Evolutionary conservation across 2,329 filamentous ascomycete genomes (phyloP).

Genomic region (Beauveria varroae): DNA sequence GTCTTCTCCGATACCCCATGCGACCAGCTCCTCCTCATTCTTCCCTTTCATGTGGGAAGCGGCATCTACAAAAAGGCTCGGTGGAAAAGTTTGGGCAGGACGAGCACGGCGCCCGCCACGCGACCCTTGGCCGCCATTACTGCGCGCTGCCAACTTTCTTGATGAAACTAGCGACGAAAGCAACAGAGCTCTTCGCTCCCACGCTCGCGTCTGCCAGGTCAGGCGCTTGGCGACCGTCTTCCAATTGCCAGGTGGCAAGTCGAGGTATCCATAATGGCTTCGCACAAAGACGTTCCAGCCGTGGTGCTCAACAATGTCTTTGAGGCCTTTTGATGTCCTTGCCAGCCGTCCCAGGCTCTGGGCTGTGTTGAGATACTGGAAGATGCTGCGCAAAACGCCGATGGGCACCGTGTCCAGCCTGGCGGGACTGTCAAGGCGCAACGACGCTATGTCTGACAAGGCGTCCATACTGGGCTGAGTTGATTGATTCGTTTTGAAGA

Average conservation of each 20-base stretch:
- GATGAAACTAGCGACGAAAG: slow-evolving; percentile 13
- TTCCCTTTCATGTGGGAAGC: background rate
- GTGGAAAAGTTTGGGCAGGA: slow-evolving; percentile 11
- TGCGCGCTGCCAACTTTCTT: background rate
- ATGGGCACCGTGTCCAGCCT: slow-evolving; percentile 29
- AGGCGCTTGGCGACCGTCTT: slow-evolving; percentile 29
- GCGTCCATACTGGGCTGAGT: background rate
- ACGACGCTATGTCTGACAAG: background rate
- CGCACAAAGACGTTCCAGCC: slow-evolving; percentile 38
- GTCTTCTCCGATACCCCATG: slow-evolving; percentile 39
- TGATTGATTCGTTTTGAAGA: background rate
- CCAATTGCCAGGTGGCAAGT: slow-evolving; percentile 24
- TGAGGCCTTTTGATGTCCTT: slow-evolving; percentile 27
- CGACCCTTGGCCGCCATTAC: background rate
- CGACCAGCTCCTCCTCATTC: slow-evolving; percentile 28
- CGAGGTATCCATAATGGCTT: slow-evolving; percentile 29
- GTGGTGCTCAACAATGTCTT: slow-evolving; percentile 24
- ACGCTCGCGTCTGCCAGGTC: slow-evolving; percentile 36
- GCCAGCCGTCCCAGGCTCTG: slow-evolving; percentile 30
- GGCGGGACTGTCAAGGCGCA: background rate
- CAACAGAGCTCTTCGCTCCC: slow-evolving; percentile 33
- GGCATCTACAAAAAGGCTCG: slow-evolving; percentile 5
- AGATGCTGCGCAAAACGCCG: slow-evolving; percentile 33
- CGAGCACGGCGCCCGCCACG: slow-evolving; percentile 7
- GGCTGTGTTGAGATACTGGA: slow-evolving; percentile 33